phyloP scores from a whole-genome alignment of 2,329 filamentous ascomycete species.

The Raffaelea albimanens region DNA sequence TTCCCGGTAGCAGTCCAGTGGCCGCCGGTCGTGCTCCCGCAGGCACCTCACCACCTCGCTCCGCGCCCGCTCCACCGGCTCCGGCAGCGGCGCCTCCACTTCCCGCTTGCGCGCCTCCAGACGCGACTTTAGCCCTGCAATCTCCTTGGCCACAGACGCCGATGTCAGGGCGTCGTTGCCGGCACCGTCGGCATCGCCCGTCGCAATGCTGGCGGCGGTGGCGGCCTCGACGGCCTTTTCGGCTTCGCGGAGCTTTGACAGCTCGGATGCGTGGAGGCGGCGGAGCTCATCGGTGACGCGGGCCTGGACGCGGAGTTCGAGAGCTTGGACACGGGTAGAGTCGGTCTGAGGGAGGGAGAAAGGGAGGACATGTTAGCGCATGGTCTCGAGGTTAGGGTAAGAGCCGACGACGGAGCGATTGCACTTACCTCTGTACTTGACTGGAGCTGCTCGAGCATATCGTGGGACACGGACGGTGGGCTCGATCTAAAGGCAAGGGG shows the following conservation, averaged over 20 bases:
- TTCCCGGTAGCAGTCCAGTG: conserved; percentile 90
- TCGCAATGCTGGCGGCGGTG: not conserved
- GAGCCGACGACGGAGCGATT: not conserved
- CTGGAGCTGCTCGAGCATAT: conserved; percentile 74
- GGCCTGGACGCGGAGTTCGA: conserved; percentile 81
- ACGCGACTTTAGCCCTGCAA: conserved; percentile 47
- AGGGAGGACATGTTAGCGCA: not conserved
- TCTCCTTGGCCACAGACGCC: conserved; percentile 45
- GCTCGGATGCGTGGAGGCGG: conserved; percentile 63
- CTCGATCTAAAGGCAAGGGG: no score
- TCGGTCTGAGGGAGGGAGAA: conserved; percentile 57
- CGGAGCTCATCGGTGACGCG: conserved; percentile 81
- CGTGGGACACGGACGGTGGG: conserved; percentile 59
- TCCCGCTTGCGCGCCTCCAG: conserved; percentile 56
- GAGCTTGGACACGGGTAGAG: conserved; percentile 68
- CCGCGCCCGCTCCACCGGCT: conserved; percentile 64
- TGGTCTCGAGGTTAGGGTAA: no score
- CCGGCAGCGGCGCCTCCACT: conserved; percentile 55
- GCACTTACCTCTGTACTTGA: conserved; percentile 69
- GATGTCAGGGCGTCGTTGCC: conserved; percentile 3
- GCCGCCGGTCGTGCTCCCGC: conserved; percentile 73
- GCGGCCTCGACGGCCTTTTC: conserved; percentile 18
- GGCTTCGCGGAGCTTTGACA: conserved; percentile 53
- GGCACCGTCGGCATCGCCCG: not conserved
- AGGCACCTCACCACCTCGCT: conserved; percentile 71